Evolutionary conservation across 2,329 filamentous ascomycete species (phyloP).

Genomic region (Blastomyces percursus): DNA sequence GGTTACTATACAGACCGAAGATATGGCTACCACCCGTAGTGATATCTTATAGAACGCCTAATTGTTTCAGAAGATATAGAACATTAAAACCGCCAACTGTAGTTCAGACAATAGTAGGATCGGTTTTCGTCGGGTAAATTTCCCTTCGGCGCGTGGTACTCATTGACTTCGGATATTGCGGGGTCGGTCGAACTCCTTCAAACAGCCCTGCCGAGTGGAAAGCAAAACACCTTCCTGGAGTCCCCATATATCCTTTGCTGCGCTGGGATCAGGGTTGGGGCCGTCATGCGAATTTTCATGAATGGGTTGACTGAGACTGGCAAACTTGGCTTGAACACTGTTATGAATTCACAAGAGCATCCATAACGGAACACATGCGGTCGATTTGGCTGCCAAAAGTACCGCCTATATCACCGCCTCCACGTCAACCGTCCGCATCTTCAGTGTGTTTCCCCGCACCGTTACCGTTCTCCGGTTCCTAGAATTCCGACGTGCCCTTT

Average conservation of each 20-base stretch:
- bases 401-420: neutral
- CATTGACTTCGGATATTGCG: conserved; percentile 1
- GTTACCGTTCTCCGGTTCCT: neutral
- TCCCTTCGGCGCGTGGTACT: neutral
- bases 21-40: too few species aligned
- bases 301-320: conserved; percentile 14
- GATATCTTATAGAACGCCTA: too few species aligned
- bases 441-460: neutral
- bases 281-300: conserved; percentile 4
- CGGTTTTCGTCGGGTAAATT: too few species aligned
- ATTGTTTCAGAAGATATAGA: too few species aligned
- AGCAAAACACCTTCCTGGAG: conserved; percentile 5
- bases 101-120: too few species aligned
- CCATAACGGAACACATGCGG: conserved; percentile 9
- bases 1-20: too few species aligned
- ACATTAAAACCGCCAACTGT: too few species aligned
- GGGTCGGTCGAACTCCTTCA: neutral
- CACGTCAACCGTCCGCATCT: neutral
- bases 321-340: conserved; percentile 10
- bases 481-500: neutral
- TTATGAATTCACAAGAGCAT: conserved; percentile 5
- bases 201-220: neutral
- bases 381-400: conserved; percentile 7
- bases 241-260: conserved; percentile 8
- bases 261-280: conserved; percentile 6